phyloP scores from a whole-genome alignment of 768 basidiomycete species.

The Tricholomella constricta region DNA sequence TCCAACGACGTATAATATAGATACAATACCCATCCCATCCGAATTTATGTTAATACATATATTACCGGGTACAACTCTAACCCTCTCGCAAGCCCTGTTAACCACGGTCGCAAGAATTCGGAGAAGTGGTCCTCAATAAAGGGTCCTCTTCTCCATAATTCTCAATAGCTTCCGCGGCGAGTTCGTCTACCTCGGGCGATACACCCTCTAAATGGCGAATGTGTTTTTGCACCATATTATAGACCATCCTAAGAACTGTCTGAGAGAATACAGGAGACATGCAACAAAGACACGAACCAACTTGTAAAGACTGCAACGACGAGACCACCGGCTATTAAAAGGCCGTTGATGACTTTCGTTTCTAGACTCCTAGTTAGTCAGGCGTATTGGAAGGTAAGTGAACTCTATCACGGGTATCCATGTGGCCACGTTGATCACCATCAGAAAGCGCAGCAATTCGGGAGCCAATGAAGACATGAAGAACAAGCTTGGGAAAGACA shows the following conservation, averaged over 20 bases:
- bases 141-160: conserved; percentile 64
- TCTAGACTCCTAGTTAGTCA: conserved; percentile 33
- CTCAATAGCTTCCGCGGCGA: conserved; percentile 61
- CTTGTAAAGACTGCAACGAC: conserved; percentile 59
- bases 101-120: neutral
- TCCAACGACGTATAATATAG: neutral
- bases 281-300: conserved; percentile 49
- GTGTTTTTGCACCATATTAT: conserved; percentile 61
- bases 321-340: conserved; percentile 62
- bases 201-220: conserved; percentile 55
- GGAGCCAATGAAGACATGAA: conserved; percentile 80
- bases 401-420: conserved; percentile 67
- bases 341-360: conserved; percentile 65
- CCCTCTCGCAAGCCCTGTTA: neutral
- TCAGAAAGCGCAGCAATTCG: conserved; percentile 75
- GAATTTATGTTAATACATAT: neutral
- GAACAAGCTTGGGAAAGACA: conserved; percentile 67
- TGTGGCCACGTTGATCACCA: conserved; percentile 67
- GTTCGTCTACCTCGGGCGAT: conserved; percentile 49
- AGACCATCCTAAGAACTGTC: conserved; percentile 56
- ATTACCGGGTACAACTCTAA: neutral
- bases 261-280: conserved; percentile 3
- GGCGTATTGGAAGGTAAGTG: neutral
- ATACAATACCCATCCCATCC: conserved; percentile 1
- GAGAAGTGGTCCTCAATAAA: conserved; percentile 40